Base-by-base conservation (phyloP, 2,329 filamentous ascomycete species). In the Acrocalymma vagum region DNA sequence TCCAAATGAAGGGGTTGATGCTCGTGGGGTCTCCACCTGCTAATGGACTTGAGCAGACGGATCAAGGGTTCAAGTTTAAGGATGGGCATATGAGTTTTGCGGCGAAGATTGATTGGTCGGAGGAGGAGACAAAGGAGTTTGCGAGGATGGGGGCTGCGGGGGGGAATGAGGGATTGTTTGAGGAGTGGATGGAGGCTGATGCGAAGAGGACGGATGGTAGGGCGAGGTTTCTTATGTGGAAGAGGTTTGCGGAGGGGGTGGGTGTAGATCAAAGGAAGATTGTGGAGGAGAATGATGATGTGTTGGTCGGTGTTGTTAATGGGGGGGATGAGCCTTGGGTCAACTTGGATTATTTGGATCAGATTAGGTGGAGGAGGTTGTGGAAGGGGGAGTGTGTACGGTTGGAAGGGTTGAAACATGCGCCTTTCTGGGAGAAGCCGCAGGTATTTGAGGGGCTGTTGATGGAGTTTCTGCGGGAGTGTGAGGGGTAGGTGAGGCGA, bases 341-440 rank as follows among this genome's bases (percentile, higher is more conserved):
- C 6, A 53, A 64, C 27, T 26, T 69, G 24, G 62, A 60, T 4
- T 69, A 62, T 39, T n/a, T 67, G 22, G 56, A 65, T 17, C 44
- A 15, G 14, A 48, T 67, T 9, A 39, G 45, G 26, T 67, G 55
- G 51, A 51, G 34, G 37, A 60, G 42, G 10, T 33, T 67, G 20
- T 66, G 63, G 63, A 51, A 45, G 30, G 56, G 55, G 2, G 44
- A 55, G 44, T 61, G 55, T 31, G n/a, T 63, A 5, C 37, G 52
- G 16, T n/a, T 67, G 30, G 43, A 57, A 9, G 58, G 59, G 3
- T 33, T 50, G 39, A 39, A 50, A 22, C 64, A 67, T 51, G 58
- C 62, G 26, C 63, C 63, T 6, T 67, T 67, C 30, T 67, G 60
- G 58, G 64, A 62, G 35, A 44, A 50, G 34, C 52, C 55, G 8